Evolutionary conservation across 2,329 filamentous ascomycete genomes (phyloP).

Genomic region (Aspergillus felis): DNA sequence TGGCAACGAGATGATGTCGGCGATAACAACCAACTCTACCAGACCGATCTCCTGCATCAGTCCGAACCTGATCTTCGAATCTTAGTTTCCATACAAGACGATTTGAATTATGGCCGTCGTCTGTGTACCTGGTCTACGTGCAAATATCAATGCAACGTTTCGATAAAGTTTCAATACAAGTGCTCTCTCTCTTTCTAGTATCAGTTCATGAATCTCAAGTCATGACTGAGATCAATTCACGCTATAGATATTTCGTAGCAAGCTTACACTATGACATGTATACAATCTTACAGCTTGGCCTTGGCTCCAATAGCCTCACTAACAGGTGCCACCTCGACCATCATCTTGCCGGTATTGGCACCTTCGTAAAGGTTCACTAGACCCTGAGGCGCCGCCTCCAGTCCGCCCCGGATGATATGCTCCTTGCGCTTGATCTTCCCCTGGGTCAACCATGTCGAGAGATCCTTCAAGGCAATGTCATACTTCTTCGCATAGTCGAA

Average conservation of each 20-base stretch:
- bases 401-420: slow-evolving; percentile 66
- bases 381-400: slow-evolving; percentile 60
- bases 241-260: background rate
- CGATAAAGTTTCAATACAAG: too few species aligned
- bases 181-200: too few species aligned
- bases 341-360: slow-evolving; percentile 64
- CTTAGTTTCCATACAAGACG: too few species aligned
- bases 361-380: slow-evolving; percentile 64
- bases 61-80: too few species aligned
- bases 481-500: slow-evolving; percentile 63
- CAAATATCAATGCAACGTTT: too few species aligned
- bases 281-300: slow-evolving; percentile 38
- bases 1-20: background rate
- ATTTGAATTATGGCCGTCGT: too few species aligned
- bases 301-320: slow-evolving; percentile 31
- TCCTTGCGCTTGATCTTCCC: slow-evolving; percentile 70
- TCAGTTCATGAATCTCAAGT: background rate
- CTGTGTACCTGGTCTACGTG: too few species aligned
- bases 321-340: slow-evolving; percentile 42
- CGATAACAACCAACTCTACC: background rate
- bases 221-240: background rate
- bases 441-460: slow-evolving; percentile 65
- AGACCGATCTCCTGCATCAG: too few species aligned
- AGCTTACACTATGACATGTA: background rate
- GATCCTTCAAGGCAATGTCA: slow-evolving; percentile 54